Base-by-base conservation (phyloP, 441 rosid species). In the Populus trichocarpa region DNA sequence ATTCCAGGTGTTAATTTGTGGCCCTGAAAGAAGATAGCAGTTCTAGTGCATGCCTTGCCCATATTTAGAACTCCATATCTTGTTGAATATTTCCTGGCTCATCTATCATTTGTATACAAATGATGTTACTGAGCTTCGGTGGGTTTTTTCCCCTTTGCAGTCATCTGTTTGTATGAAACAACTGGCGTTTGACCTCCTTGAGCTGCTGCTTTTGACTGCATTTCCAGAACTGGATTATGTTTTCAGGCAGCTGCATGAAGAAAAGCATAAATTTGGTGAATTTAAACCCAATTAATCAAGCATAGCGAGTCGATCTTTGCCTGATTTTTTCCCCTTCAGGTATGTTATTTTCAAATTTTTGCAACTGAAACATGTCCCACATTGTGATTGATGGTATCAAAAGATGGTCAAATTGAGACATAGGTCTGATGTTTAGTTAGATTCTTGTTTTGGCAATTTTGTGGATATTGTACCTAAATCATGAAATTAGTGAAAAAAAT, bases 81-180 rank as follows among this genome's bases (percentile, higher is more conserved):
- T 20, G 63, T 26, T 8, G 18, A 40, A 70, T 8, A 57, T 57
- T 57, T 57, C 23, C n/a, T 20, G 61, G 63, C 63, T 2, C 63
- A 57, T 23, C 63, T 57, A 57, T 57, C 63, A 57, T 57, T 57
- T 20, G 1, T 20, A 20, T 57, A 20, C 63, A 32, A 23, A 23
- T 32, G 65, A 64, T 61, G 33, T 68, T 59, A 77, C 28, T n/a
- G 4, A 74, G 64, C 59, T 38, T 38, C 69, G 16, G 23, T 75
- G 26, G 63, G 8, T 75, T 69, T 22, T n/a, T 46, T 64, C 67
- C 32, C 50, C 72, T 67, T 70, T 84, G 86, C 89, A 96, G 99
- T 93, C 99, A 16, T 77, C 92, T 30, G 97, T 91, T 75, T 91
- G 95, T 78, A 79, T 94, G 81, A 95, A 93, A 89, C 93, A 88